These are phyloP conservation scores for Aaosphaeria pasadenensis DNA, from an alignment of 2,329 filamentous ascomycete species.

Conservation along the genomic window DNA sequence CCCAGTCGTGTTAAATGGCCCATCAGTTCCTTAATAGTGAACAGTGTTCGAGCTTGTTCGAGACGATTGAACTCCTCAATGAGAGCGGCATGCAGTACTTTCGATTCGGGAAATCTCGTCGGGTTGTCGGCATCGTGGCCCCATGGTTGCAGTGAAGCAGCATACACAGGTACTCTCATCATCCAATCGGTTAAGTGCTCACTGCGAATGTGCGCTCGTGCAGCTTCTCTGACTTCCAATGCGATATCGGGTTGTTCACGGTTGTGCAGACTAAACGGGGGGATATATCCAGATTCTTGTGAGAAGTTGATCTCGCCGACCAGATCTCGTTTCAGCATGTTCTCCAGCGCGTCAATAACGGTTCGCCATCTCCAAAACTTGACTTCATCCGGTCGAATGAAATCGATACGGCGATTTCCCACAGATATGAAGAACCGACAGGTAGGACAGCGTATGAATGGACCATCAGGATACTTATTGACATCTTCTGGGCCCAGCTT, in stretches of 20 bases:
- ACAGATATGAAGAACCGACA: background rate
- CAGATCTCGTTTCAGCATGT: background rate
- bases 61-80: conserved; percentile 4
- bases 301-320: background rate
- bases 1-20: conserved; percentile 5
- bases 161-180: conserved; percentile 1
- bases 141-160: conserved; percentile 1
- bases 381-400: background rate
- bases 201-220: background rate
- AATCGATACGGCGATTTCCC: background rate
- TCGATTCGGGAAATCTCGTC: conserved; percentile 1
- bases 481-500: background rate
- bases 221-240: background rate
- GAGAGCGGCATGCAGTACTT: conserved; percentile 1
- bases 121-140: conserved; percentile 8
- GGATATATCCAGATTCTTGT: background rate
- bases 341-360: background rate
- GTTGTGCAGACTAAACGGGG: background rate
- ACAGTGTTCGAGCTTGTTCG: background rate
- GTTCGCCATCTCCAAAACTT: background rate
- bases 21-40: conserved; percentile 5
- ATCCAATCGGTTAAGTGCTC: conserved; percentile 6
- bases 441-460: background rate
- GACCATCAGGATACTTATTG: background rate
- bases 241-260: background rate